These are phyloP conservation scores for Euphorbia corollata DNA, from an alignment of 441 rosid genomes.

Conservation along the genomic window DNA sequence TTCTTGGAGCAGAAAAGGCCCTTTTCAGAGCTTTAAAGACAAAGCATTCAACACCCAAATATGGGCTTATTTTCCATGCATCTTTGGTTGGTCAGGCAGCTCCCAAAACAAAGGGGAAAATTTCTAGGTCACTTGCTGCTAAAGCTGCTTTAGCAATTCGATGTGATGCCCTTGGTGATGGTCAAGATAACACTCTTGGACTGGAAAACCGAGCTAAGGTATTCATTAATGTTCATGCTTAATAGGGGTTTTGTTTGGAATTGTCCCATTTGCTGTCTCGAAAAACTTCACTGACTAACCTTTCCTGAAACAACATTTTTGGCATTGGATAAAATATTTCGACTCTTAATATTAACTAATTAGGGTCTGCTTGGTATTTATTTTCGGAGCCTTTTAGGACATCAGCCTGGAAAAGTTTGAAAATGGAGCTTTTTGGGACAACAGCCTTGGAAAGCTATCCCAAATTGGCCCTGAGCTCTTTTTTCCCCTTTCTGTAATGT, in stretches of 20 bases:
- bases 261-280: no score
- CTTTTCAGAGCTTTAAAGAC: slow-evolving; percentile 92
- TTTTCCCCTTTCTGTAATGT: background rate
- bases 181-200: slow-evolving; percentile 67
- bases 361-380: no score
- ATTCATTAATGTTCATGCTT: no score
- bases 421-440: no score
- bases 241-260: no score
- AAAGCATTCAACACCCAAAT: slow-evolving; percentile 85
- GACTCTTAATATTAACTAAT: no score
- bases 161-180: slow-evolving; percentile 82
- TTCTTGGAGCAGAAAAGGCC: slow-evolving; percentile 91
- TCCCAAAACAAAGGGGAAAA: slow-evolving; percentile 75
- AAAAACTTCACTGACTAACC: background rate
- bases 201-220: slow-evolving; percentile 78
- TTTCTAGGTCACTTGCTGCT: slow-evolving; percentile 83
- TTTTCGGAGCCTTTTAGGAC: no score
- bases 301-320: no score
- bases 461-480: no score
- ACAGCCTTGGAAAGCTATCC: no score
- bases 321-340: no score
- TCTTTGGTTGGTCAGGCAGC: slow-evolving; percentile 91
- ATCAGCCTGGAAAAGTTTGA: no score
- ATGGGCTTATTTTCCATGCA: slow-evolving; percentile 80
- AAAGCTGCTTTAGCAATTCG: slow-evolving; percentile 73